Evolutionary conservation across 805 yeast species (phyloP), one percentile per base, ranked within the genome.

Genomic region (Zygosaccharomyces rouxii): DNA sequence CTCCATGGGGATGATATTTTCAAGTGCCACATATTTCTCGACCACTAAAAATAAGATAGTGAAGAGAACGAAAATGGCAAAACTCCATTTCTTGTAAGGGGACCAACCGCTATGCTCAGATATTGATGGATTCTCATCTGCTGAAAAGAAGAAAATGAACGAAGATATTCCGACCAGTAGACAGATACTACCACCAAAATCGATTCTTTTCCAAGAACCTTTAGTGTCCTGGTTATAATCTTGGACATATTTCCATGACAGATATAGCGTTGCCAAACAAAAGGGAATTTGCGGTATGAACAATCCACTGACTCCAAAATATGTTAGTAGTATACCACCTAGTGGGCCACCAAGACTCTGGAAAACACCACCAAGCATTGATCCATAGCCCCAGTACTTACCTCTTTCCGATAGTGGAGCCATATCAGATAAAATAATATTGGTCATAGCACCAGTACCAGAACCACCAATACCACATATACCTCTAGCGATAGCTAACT

Each of bases 391-490:
- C 58, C 78, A 78, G 53, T 68, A 79, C 41, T 78, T 63, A 3
- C 81, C 81, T 51, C 85, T 68, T 51, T 76, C 72, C 47, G 76
- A 69, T 29, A 79, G 60, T 0, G 83, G 76, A 7, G 79, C 79
- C 23, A 79, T 71, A 59, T 80, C 85, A 23, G 80, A 75, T 39
- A 78, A 74, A 26, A 80, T 68, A 25, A 80, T 79, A 56, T 75
- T 74, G 3, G 79, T 68, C 30, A 79, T 55, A 0, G 82, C 74
- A 29, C 72, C 71, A 38, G 77, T 68, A 2, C 84, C 84, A 5
- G 83, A 83, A 14, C 78, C 76, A 1, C 84, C 85, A 25, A 79
- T 68, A 37, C 85, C 85, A 0, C 82, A 78, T 16, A 79, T 54
- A 0, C 80, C 84, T 53, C 84, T 66, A 35, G 79, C 71, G 2